Percentiles rank a stretch among this genome's conserved stretches.
phyloP scores from a whole-genome alignment of 768 basidiomycete genomes.

The Podaxis sp. region DNA sequence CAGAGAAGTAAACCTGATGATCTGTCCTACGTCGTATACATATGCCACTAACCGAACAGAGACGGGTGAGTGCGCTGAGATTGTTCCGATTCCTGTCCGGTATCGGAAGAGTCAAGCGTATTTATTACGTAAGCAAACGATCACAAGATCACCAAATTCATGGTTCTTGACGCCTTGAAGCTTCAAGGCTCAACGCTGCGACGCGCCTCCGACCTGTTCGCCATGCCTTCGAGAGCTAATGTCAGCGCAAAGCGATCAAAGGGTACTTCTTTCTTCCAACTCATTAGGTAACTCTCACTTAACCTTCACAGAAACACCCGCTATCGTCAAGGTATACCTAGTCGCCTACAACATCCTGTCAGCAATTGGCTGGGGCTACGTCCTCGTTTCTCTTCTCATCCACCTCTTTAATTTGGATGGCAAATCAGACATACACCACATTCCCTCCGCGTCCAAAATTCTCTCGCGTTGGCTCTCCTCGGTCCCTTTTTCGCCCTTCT shows the following conservation, averaged over 20 bases:
- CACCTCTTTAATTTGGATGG: constrained; percentile 50
- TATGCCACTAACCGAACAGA: background rate
- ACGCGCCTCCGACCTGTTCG: background rate
- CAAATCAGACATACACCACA: constrained; percentile 27
- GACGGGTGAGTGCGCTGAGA: background rate
- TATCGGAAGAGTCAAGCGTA: background rate
- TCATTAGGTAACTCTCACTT: too few species aligned
- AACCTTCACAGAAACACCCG: constrained; percentile 21
- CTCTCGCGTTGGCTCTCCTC: constrained; percentile 34
- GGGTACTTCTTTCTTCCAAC: background rate
- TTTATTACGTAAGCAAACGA: background rate
- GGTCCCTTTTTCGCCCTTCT: constrained; percentile 31
- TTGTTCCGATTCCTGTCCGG: background rate
- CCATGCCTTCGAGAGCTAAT: background rate
- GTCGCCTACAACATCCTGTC: constrained; percentile 78
- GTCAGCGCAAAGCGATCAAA: background rate
- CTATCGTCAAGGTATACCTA: constrained; percentile 59
- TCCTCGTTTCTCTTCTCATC: constrained; percentile 57
- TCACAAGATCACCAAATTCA: background rate
- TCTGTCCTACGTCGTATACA: background rate
- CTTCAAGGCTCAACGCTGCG: background rate
- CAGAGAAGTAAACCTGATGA: background rate
- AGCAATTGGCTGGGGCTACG: constrained; percentile 69
- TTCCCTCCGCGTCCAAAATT: constrained; percentile 35
- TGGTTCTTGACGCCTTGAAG: background rate